These are phyloP conservation scores for Zymoseptoria crescenta DNA, from an alignment of 2,329 filamentous ascomycete species.

Conservation along the genomic window DNA sequence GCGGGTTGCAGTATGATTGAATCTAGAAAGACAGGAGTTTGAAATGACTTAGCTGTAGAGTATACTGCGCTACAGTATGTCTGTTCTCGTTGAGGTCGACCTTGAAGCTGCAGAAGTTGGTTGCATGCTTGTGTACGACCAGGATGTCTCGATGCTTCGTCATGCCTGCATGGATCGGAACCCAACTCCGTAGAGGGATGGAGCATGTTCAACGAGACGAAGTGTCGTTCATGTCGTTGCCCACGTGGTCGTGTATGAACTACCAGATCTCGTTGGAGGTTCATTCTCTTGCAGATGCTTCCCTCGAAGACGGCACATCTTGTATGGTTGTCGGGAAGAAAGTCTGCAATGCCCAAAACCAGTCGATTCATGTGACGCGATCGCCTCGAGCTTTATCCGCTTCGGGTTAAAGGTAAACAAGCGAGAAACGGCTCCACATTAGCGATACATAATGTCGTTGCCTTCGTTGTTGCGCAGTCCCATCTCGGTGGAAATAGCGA, in stretches of 20 bases:
- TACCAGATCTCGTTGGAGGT: not conserved
- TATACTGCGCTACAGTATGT: not conserved
- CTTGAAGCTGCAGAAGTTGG: not conserved
- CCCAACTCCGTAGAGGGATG: not conserved
- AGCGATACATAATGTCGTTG: not conserved
- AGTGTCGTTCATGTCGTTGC: not conserved
- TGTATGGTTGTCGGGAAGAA: not conserved
- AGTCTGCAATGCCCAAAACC: not conserved
- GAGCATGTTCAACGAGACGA: not conserved
- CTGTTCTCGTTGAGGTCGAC: not conserved
- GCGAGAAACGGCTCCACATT: not conserved
- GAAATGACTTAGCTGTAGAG: not conserved
- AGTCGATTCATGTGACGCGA: not conserved
- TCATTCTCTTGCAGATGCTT: not conserved
- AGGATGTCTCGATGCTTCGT: not conserved
- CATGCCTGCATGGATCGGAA: not conserved
- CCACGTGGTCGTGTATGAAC: not conserved
- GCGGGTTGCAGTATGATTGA: not conserved
- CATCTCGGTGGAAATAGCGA: not conserved
- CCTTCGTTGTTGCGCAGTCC: not conserved
- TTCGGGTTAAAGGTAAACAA: not conserved
- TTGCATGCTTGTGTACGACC: not conserved
- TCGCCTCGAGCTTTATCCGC: not conserved
- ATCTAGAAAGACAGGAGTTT: not conserved
- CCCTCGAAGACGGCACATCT: not conserved